These are phyloP conservation scores for Ustilaginoidea virens DNA, from an alignment of 2,329 filamentous ascomycete species.

Conservation along the genomic window DNA sequence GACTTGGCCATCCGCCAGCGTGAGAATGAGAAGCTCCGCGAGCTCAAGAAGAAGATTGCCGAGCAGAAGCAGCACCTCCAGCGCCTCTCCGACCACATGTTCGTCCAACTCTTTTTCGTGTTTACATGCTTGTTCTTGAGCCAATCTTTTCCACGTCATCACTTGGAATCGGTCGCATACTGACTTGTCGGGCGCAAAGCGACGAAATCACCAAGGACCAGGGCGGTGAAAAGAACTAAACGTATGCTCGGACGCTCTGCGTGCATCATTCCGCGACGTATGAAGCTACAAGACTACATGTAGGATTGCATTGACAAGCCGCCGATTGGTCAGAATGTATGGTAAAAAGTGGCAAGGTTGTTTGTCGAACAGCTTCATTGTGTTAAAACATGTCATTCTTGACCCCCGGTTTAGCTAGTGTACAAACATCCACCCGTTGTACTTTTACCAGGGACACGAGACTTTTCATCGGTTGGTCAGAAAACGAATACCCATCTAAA, in stretches of 20 bases:
- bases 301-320: too few relatives aligned
- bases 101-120: constrained; percentile 16
- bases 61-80: constrained; percentile 74
- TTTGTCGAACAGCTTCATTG: too few relatives aligned
- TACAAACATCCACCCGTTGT: constrained; percentile 19
- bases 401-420: constrained; percentile 19
- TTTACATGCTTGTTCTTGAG: too few relatives aligned
- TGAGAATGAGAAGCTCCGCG: constrained; percentile 78
- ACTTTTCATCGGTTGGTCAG: too few relatives aligned
- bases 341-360: too few relatives aligned
- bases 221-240: constrained; percentile 50
- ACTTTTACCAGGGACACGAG: too few relatives aligned
- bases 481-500: too few relatives aligned
- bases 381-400: too few relatives aligned
- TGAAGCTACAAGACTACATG: too few relatives aligned
- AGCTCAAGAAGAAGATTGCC: constrained; percentile 56
- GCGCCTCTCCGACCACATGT: constrained; percentile 80
- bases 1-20: constrained; percentile 72
- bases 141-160: not conserved
- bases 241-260: not conserved
- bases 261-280: too few relatives aligned
- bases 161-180: not conserved
- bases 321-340: too few relatives aligned
- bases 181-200: constrained; percentile 26
- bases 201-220: constrained; percentile 62